Evolutionary conservation across 2,329 filamentous ascomycete genomes (phyloP).

Genomic region (Ploettnerulaceae sp.): DNA sequence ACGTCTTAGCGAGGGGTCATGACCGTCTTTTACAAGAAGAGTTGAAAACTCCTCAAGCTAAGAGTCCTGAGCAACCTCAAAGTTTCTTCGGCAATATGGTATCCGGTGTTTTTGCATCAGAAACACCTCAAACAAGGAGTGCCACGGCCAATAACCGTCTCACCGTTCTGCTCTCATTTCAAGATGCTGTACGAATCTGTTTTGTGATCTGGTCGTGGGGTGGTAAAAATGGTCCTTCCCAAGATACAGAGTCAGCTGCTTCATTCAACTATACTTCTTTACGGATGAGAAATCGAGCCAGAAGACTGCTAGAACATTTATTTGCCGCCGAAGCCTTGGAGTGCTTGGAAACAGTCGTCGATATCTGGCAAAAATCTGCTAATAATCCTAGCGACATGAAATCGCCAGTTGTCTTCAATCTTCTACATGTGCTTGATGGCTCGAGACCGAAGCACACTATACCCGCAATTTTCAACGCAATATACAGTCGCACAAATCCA

Average conservation of each 20-base stretch:
- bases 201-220: slow-evolving; percentile 96
- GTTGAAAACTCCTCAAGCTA: slow-evolving; percentile 59
- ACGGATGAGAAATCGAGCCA: slow-evolving; percentile 82
- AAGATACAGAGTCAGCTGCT: slow-evolving; percentile 65
- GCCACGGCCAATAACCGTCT: slow-evolving; percentile 88
- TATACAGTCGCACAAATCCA: slow-evolving; percentile 91
- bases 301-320: slow-evolving; percentile 84
- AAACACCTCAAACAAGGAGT: slow-evolving; percentile 70
- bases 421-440: slow-evolving; percentile 86
- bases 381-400: slow-evolving; percentile 44
- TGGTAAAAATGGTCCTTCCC: slow-evolving; percentile 54
- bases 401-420: slow-evolving; percentile 67
- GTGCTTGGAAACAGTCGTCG: slow-evolving; percentile 85
- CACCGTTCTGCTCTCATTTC: slow-evolving; percentile 92
- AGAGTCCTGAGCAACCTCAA: slow-evolving; percentile 77
- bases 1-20: slow-evolving; percentile 81
- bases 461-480: slow-evolving; percentile 89
- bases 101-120: slow-evolving; percentile 80
- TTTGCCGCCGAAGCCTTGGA: slow-evolving; percentile 90
- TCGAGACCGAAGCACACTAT: slow-evolving; percentile 88
- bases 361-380: slow-evolving; percentile 65
- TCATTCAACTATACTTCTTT: slow-evolving; percentile 90
- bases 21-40: slow-evolving; percentile 76
- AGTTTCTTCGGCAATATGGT: slow-evolving; percentile 94
- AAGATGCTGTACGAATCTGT: slow-evolving; percentile 89